Conservation (phyloP, 1,139 yeast genomes). For the Diutina pseudorugosa region DNA sequence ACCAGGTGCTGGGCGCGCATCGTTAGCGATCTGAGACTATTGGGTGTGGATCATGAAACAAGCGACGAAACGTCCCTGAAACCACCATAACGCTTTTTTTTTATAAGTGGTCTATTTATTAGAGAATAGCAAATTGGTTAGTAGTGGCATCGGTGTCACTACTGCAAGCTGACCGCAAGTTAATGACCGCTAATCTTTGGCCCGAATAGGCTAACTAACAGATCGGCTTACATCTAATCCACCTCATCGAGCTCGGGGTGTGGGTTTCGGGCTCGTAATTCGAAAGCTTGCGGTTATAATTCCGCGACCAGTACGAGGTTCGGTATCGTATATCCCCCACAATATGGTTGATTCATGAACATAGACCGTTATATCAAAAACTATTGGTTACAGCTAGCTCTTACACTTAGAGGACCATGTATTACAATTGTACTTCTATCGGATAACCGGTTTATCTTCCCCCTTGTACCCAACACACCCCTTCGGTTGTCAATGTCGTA, state of each 20-base stretch:
- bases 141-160: too few relatives aligned
- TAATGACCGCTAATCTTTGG: background rate
- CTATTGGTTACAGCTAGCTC: too few relatives aligned
- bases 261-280: background rate
- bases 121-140: too few relatives aligned
- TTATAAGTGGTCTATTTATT: too few relatives aligned
- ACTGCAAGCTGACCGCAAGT: background rate
- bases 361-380: too few relatives aligned
- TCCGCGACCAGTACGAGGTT: too few relatives aligned
- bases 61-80: background rate
- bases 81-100: too few relatives aligned
- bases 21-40: background rate
- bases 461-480: background rate
- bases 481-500: background rate
- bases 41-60: too few relatives aligned
- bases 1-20: background rate
- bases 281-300: background rate
- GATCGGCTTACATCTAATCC: background rate
- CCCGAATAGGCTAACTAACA: background rate
- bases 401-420: background rate
- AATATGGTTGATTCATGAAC: too few relatives aligned
- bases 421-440: background rate
- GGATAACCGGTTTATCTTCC: too few relatives aligned
- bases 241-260: background rate
- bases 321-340: too few relatives aligned